Conservation (phyloP, 2,329 filamentous ascomycete species). For the Phialophora verrucosa region DNA sequence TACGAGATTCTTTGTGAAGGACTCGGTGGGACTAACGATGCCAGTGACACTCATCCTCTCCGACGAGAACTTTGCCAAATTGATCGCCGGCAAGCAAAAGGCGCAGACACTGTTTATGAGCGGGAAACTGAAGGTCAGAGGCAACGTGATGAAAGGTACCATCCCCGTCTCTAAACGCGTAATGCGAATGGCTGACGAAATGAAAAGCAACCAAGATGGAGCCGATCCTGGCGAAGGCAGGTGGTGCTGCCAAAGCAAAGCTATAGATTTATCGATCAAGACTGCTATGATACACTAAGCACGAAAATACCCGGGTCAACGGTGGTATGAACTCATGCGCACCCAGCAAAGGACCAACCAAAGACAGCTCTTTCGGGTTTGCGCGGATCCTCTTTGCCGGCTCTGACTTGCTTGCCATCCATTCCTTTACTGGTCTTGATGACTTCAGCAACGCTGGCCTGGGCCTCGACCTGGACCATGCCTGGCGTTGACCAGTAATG, state of each 20-base stretch:
- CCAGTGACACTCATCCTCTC: slow-evolving; percentile 83
- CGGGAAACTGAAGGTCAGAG: slow-evolving; percentile 98
- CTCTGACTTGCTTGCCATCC: slow-evolving; percentile 25
- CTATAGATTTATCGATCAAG: slow-evolving; percentile 35
- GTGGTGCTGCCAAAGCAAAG: slow-evolving; percentile 73
- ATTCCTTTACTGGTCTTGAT: slow-evolving; percentile 48
- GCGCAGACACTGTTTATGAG: slow-evolving; percentile 96
- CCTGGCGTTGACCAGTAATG: slow-evolving; percentile 23
- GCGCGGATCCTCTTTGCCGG: neutral
- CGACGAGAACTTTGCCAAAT: slow-evolving; percentile 83
- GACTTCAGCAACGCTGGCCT: slow-evolving; percentile 52
- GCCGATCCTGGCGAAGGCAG: slow-evolving; percentile 86
- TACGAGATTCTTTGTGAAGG: slow-evolving; percentile 38
- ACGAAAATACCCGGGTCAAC: neutral
- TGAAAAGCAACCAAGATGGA: slow-evolving; percentile 79
- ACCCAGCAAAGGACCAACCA: no score
- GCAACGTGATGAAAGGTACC: slow-evolving; percentile 86
- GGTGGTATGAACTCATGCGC: neutral
- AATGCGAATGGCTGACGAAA: slow-evolving; percentile 2
- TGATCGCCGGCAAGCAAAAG: slow-evolving; percentile 86
- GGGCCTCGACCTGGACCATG: slow-evolving; percentile 42
- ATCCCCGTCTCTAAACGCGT: neutral
- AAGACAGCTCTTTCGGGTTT: neutral
- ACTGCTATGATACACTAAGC: neutral
- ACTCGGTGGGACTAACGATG: slow-evolving; percentile 1